Evolutionary conservation across 176 grass and related monocot species (phyloP).

Genomic region (Zoysia pacifica): DNA sequence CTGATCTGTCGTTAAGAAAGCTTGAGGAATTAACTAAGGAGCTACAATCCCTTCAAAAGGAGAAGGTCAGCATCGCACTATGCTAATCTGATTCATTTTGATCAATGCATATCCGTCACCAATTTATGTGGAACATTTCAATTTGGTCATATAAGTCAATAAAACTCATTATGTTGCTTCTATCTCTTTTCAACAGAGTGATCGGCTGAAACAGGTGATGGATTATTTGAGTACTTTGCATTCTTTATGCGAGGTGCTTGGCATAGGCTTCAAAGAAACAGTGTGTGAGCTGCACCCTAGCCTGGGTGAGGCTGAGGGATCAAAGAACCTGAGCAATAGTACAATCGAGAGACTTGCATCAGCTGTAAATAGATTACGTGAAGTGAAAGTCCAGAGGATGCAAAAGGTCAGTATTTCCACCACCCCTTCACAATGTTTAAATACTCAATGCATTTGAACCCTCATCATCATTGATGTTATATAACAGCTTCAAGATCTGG

Average conservation of each 20-base stretch:
- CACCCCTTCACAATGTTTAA: no score
- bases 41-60: conserved; percentile 66
- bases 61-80: conserved; percentile 50
- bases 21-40: conserved; percentile 66
- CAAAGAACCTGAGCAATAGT: conserved; percentile 54
- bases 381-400: conserved; percentile 69
- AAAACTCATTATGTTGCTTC: no score
- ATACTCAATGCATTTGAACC: no score
- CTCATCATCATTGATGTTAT: no score
- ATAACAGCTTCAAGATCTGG: conserved; percentile 84
- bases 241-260: conserved; percentile 61
- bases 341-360: conserved; percentile 51
- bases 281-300: conserved; percentile 57
- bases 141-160: no score
- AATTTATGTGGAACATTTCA: no score
- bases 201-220: conserved; percentile 61
- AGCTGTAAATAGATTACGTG: conserved; percentile 43
- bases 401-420: conserved; percentile 51
- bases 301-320: conserved; percentile 55
- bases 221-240: conserved; percentile 58
- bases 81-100: not conserved
- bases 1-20: conserved; percentile 67
- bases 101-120: not conserved
- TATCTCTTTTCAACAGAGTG: conserved; percentile 37
- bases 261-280: conserved; percentile 63